Percentiles rank a stretch among this genome's conserved stretches.
Evolutionary conservation across 1,284 basidiomycete species (phyloP).

Genomic region (Hemileia vastatrix): DNA sequence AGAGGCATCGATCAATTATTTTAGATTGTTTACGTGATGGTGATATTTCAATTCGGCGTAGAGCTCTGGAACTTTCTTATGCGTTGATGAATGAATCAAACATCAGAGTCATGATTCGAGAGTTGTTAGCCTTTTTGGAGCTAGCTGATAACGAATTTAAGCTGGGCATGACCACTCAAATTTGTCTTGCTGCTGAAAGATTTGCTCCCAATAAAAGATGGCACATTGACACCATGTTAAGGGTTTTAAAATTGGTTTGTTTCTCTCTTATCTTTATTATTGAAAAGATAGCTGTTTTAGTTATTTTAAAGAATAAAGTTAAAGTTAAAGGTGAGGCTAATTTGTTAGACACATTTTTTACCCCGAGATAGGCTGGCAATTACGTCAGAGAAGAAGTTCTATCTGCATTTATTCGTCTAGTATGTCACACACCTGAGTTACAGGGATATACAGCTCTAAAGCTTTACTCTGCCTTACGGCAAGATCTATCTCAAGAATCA

Average conservation of each 20-base stretch:
- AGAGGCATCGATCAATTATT: conserved; percentile 94
- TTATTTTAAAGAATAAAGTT: not conserved
- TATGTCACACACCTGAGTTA: conserved; percentile 92
- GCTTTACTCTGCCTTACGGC: conserved; percentile 73
- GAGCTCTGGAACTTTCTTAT: conserved; percentile 93
- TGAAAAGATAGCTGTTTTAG: not conserved
- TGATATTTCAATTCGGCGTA: conserved; percentile 93
- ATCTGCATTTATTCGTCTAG: conserved; percentile 86
- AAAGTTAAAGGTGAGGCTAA: not conserved
- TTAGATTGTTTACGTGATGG: conserved; percentile 96
- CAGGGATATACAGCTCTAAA: conserved; percentile 93
- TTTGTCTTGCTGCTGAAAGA: conserved; percentile 86
- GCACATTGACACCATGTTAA: conserved; percentile 96
- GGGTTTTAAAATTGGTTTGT: conserved; percentile 79
- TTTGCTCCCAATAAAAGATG: conserved; percentile 97
- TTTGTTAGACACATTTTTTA: not conserved
- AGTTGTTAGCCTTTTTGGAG: conserved; percentile 89
- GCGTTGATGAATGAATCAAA: conserved; percentile 94
- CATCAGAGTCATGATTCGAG: conserved; percentile 80
- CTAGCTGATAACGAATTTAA: conserved; percentile 99
- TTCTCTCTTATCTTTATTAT: not conserved
- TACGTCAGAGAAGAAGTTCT: conserved; percentile 95
- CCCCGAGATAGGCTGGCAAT: conserved; percentile 98
- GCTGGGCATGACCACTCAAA: conserved; percentile 92
- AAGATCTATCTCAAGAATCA: conserved; percentile 92